Percentiles rank a stretch among this genome's conserved stretches.
These are phyloP conservation scores for Pythium chondricola DNA, from an alignment of 352 stramenopile genomes.

Conservation along the genomic window DNA sequence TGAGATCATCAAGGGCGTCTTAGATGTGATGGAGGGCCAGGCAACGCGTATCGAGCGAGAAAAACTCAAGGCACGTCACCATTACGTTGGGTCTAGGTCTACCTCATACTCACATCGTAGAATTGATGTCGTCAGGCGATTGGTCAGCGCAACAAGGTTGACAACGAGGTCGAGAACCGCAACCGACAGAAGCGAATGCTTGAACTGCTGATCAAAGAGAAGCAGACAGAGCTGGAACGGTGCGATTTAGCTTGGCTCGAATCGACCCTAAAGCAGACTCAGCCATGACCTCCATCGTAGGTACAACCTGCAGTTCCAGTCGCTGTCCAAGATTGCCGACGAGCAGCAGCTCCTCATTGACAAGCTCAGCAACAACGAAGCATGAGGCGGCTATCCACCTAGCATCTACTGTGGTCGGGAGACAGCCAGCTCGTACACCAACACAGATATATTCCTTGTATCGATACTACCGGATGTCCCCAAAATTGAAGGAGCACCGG, in stretches of 20 bases:
- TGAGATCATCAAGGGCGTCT: constrained; percentile 68
- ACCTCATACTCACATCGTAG: too few relatives aligned
- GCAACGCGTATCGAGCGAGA: constrained; percentile 74
- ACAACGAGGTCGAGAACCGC: constrained; percentile 78
- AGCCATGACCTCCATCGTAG: constrained; percentile 13
- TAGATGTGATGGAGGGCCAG: constrained; percentile 76
- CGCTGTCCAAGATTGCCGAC: constrained; percentile 68
- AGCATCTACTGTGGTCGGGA: too few relatives aligned
- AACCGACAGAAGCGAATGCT: constrained; percentile 78
- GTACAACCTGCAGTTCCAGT: constrained; percentile 76
- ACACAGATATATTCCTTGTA: background rate
- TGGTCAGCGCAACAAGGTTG: constrained; percentile 71
- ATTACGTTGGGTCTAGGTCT: too few relatives aligned
- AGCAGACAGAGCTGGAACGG: constrained; percentile 75
- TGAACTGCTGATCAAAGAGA: constrained; percentile 75
- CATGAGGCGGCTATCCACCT: constrained; percentile 22
- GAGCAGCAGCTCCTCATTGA: constrained; percentile 79
- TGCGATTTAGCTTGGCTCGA: too few relatives aligned
- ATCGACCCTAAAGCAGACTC: too few relatives aligned
- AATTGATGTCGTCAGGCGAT: too few relatives aligned
- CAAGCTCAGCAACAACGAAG: constrained; percentile 86
- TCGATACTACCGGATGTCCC: constrained; percentile 7
- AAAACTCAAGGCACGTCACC: constrained; percentile 75
- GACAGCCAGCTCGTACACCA: too few relatives aligned
- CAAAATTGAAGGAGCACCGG: constrained; percentile 24